These are phyloP conservation scores for Cryptococcus sp. DNA, from an alignment of 1,284 basidiomycete genomes.

Conservation along the genomic window DNA sequence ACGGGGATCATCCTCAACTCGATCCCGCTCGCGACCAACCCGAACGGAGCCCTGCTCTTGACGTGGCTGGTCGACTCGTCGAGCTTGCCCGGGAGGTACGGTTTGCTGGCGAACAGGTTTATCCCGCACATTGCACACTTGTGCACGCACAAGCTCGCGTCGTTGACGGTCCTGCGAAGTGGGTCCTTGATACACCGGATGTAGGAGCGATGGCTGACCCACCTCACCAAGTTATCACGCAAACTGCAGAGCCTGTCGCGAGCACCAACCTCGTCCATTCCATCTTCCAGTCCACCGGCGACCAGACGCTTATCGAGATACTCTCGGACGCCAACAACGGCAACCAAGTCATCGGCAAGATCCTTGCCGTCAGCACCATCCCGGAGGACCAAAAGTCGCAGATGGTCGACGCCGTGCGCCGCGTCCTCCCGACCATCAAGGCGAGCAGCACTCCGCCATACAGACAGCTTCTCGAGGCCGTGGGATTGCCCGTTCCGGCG, in stretches of 20 bases:
- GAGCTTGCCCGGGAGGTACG: conserved; percentile 85
- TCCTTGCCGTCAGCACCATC: conserved; percentile 79
- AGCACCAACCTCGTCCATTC: conserved; percentile 70
- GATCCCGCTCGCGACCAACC: conserved; percentile 94
- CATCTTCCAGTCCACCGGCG: conserved; percentile 76
- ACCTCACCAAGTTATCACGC: conserved; percentile 64
- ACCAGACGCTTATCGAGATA: conserved; percentile 88
- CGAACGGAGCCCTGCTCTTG: conserved; percentile 89
- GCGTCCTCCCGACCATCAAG: conserved; percentile 80
- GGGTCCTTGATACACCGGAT: conserved; percentile 8
- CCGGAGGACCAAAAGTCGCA: conserved; percentile 64
- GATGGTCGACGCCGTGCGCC: conserved; percentile 80
- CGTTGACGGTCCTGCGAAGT: conserved; percentile 81
- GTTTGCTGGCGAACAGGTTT: conserved; percentile 87
- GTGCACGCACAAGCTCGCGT: conserved; percentile 97
- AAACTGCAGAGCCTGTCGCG: conserved; percentile 81
- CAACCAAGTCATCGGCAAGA: conserved; percentile 87
- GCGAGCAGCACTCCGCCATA: conserved; percentile 90
- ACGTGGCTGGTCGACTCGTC: conserved; percentile 97
- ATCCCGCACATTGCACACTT: conserved; percentile 92
- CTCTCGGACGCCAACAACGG: conserved; percentile 94
- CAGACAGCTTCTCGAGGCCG: conserved; percentile 85
- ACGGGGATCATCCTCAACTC: conserved; percentile 94
- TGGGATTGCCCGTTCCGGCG: conserved; percentile 76
- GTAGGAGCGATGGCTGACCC: background rate